These are phyloP conservation scores for Lithohypha guttulata DNA, from an alignment of 2,329 filamentous ascomycete species.

Conservation along the genomic window DNA sequence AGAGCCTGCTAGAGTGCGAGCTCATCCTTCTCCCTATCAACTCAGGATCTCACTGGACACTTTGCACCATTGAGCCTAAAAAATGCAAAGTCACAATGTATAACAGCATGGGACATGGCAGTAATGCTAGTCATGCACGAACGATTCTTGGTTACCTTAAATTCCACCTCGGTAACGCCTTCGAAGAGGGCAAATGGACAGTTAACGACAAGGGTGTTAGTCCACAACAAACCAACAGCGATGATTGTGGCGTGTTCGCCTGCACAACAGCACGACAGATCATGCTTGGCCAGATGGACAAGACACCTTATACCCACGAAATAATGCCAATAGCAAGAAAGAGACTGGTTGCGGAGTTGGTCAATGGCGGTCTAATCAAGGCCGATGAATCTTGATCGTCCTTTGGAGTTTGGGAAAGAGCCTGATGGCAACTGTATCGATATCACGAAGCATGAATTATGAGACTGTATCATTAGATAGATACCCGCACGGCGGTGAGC, in stretches of 20 bases:
- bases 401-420: not conserved
- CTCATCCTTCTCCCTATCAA: constrained; percentile 40
- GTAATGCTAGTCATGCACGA: constrained; percentile 26
- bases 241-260: constrained; percentile 42
- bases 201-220: constrained; percentile 22
- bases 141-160: constrained; percentile 33
- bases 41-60: constrained; percentile 37
- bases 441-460: too few relatives aligned
- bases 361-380: constrained; percentile 1
- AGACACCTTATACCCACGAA: constrained; percentile 30
- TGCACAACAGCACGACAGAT: constrained; percentile 40
- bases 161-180: constrained; percentile 32
- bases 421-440: too few relatives aligned
- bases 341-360: constrained; percentile 38
- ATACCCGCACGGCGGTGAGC: too few relatives aligned
- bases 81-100: constrained; percentile 35
- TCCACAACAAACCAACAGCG: constrained; percentile 37
- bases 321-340: constrained; percentile 33
- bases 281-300: constrained; percentile 32
- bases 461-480: too few relatives aligned
- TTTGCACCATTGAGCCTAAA: constrained; percentile 31
- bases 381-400: not conserved
- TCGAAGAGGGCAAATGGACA: constrained; percentile 36
- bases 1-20: constrained; percentile 34
- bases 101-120: constrained; percentile 31